A percentile compares a stretch with the other conserved stretches of the same genome.
Evolutionary conservation across 495 filamentous ascomycete species (phyloP).

Genomic region (Peziza echinospora): DNA sequence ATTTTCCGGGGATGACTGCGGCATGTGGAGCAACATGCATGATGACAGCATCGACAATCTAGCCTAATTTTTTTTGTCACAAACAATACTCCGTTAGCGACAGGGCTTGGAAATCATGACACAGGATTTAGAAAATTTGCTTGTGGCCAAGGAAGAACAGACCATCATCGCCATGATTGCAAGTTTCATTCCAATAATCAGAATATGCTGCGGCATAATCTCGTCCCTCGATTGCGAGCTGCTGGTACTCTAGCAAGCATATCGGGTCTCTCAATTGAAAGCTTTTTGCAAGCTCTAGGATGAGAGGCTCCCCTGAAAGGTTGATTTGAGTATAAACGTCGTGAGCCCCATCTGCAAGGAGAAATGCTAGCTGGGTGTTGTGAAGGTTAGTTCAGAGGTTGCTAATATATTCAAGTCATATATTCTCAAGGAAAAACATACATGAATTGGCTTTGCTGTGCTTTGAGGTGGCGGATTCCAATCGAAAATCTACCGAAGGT

Average conservation of each 20-base stretch:
- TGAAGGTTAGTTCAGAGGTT: too few relatives aligned
- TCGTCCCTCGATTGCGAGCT: constrained; percentile 28
- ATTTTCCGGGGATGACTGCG: background rate
- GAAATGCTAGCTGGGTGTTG: constrained; percentile 26
- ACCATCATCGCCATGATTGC: background rate
- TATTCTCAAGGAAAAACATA: background rate
- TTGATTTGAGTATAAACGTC: constrained; percentile 30
- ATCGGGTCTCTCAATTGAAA: constrained; percentile 24
- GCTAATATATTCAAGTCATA: too few relatives aligned
- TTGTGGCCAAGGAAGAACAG: too few relatives aligned
- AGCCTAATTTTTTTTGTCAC: too few relatives aligned
- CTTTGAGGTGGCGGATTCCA: constrained; percentile 26
- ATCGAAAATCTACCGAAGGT: constrained; percentile 29
- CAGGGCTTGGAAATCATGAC: too few relatives aligned
- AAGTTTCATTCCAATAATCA: background rate
- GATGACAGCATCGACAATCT: background rate
- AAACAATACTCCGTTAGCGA: too few relatives aligned
- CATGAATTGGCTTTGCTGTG: constrained; percentile 6
- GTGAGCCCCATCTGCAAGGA: constrained; percentile 33
- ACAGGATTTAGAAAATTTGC: too few relatives aligned
- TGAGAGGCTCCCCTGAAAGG: constrained; percentile 30
- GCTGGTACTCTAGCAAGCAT: constrained; percentile 35
- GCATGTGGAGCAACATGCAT: background rate
- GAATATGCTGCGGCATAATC: background rate
- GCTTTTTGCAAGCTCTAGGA: constrained; percentile 27